These are phyloP conservation scores for Brachypodium distachyon DNA, from an alignment of 202 grass and related monocot genomes.

Conservation along the genomic window DNA sequence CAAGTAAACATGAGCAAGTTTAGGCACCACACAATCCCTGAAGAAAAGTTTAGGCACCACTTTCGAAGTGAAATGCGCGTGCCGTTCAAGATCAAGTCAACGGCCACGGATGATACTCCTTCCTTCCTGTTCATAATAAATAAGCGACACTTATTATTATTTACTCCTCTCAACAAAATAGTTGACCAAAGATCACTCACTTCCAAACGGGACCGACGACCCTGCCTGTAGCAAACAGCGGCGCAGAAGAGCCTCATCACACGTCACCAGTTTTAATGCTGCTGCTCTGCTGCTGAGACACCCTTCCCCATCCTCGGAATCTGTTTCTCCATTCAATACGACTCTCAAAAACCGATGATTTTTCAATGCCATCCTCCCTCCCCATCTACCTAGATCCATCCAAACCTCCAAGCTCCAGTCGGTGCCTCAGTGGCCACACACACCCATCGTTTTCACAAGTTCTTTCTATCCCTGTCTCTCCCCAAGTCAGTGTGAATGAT, in stretches of 20 bases:
- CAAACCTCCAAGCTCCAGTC: not conserved
- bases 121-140: too few relatives aligned
- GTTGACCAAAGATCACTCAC: too few relatives aligned
- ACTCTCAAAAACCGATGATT: not conserved
- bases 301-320: conserved; percentile 28
- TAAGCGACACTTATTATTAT: too few relatives aligned
- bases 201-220: too few relatives aligned
- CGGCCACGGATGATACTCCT: too few relatives aligned
- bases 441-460: not conserved
- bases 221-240: not conserved
- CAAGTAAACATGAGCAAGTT: too few relatives aligned
- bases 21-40: too few relatives aligned
- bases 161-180: too few relatives aligned
- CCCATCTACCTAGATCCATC: conserved; percentile 12
- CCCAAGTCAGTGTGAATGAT: not conserved
- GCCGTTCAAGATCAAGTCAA: too few relatives aligned
- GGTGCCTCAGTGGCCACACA: not conserved
- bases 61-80: too few relatives aligned
- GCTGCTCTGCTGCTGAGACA: not conserved
- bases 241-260: not conserved
- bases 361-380: conserved; percentile 12
- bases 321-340: conserved; percentile 32
- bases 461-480: not conserved
- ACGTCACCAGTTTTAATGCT: conserved; percentile 19
- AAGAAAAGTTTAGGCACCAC: too few relatives aligned